Evolutionary conservation across 2,329 filamentous ascomycete genomes (phyloP).

Genomic region (Colletotrichum tofieldiae): DNA sequence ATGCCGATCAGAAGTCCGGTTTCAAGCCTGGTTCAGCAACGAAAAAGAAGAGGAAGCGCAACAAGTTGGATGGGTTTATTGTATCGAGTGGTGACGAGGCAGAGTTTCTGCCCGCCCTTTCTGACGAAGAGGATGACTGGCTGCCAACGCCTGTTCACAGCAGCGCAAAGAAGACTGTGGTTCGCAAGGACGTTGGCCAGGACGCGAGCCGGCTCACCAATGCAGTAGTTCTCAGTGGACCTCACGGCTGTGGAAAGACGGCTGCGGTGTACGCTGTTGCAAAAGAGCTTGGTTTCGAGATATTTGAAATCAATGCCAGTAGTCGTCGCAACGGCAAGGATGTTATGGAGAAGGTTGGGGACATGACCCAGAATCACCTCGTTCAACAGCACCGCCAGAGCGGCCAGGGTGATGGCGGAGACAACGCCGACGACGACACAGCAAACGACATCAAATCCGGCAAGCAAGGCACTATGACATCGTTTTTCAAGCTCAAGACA

Average conservation of each 20-base stretch:
- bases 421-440: conserved; percentile 61
- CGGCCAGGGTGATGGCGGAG: conserved; percentile 50
- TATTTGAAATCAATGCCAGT: conserved; percentile 94
- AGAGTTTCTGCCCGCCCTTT: conserved; percentile 78
- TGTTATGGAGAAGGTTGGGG: conserved; percentile 90
- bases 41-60: conserved; percentile 79
- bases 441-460: conserved; percentile 74
- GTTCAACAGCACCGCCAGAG: conserved; percentile 70
- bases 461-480: conserved; percentile 84
- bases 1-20: conserved; percentile 51
- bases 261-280: conserved; percentile 93
- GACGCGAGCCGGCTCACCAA: conserved; percentile 74
- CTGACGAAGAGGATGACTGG: conserved; percentile 65
- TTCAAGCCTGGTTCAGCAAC: conserved; percentile 48
- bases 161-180: conserved; percentile 67
- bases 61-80: conserved; percentile 85
- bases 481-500: conserved; percentile 80
- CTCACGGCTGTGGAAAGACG: conserved; percentile 92
- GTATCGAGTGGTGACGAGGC: conserved; percentile 84
- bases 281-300: conserved; percentile 90
- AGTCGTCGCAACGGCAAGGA: conserved; percentile 90
- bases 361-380: conserved; percentile 97
- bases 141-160: conserved; percentile 57
- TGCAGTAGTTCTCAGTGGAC: conserved; percentile 89
- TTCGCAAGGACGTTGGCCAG: conserved; percentile 63